Evolutionary conservation across 148 eudicot genomes (phyloP), one percentile per base, ranked within the genome.

Genomic region (Amaranthus palmeri): DNA sequence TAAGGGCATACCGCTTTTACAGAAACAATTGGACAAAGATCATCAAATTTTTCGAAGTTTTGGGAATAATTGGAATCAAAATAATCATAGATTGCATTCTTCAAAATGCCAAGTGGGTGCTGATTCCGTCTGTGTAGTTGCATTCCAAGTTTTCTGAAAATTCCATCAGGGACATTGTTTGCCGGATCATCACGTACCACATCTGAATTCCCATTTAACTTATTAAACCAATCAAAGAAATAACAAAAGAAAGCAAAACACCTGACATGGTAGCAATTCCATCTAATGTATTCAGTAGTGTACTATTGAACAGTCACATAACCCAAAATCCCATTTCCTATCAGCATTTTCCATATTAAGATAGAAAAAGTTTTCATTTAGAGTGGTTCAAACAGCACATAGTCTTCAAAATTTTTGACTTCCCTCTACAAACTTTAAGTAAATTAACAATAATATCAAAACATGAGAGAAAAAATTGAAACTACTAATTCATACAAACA

Each of bases 161-260:
- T 92, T 7, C 90, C 11, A 81, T 95, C 97, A 0, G 99, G 98
- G 66, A 95, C 84, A 83, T 95, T 95, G 86, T 95, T 95, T 46
- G 97, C 83, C 10, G 97, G 92, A 76, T 95, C 93, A 82, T 95
- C 88, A 67, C 85, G 88, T 63, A 95, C 99, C 71, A 95, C 88
- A 79, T 95, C 99, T 95, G 76, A 83, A 52, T 72, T 36, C 45
- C 63, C 69, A 72, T 68, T 51, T 51, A 25, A 67, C 17, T 78
- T 56, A 69, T 44, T 36, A 68, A 65, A 25, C 36, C 63, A 8
- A 65, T 0, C 69, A 65, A 9, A 13, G 17, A 14, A 70, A 69
- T 67, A 18, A 41, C 70, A 53, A 48, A n/a, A 62, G n/a, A 47
- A 66, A 62, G 11, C 8, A 9, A 18, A 58, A 66, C 44, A 65